A percentile compares a stretch with the other conserved stretches of the same genome.
phyloP scores from a whole-genome alignment of 140 eudicot genomes.

The Erigeron philadelphicus region DNA sequence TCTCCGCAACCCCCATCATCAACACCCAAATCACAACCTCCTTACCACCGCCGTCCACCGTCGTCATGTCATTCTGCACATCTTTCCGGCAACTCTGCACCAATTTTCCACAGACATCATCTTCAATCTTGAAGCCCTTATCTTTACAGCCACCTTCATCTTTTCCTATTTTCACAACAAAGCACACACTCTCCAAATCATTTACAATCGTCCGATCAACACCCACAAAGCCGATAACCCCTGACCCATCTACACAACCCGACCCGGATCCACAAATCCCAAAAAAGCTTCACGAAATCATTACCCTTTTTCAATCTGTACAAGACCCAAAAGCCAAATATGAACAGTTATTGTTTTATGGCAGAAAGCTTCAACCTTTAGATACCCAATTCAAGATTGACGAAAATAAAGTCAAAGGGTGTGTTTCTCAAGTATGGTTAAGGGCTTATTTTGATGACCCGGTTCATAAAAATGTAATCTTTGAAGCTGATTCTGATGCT shows the following conservation, averaged over 20 bases:
- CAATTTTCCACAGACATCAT: constrained; percentile 28
- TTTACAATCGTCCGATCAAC: constrained; percentile 41
- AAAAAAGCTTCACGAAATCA: constrained; percentile 68
- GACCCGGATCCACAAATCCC: constrained; percentile 30
- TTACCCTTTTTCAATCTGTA: constrained; percentile 65
- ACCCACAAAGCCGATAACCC: constrained; percentile 15
- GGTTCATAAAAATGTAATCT: constrained; percentile 46
- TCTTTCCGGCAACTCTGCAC: constrained; percentile 37
- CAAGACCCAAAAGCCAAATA: constrained; percentile 76
- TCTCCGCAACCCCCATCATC: background rate
- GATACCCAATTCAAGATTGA: constrained; percentile 47
- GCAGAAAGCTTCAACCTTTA: constrained; percentile 46
- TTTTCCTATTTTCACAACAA: constrained; percentile 15
- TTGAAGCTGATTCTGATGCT: constrained; percentile 87
- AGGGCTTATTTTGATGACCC: constrained; percentile 58
- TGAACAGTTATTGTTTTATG: constrained; percentile 74
- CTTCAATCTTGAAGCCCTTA: constrained; percentile 38
- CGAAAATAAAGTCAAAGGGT: constrained; percentile 76
- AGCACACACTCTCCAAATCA: constrained; percentile 24
- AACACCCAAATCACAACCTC: constrained; percentile 3
- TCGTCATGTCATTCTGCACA: constrained; percentile 49
- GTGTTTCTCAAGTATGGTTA: constrained; percentile 94
- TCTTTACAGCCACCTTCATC: constrained; percentile 24
- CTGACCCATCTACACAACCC: constrained; percentile 17
- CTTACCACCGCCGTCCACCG: constrained; percentile 22